A percentile compares a stretch with the other conserved stretches of the same genome.
phyloP scores from a whole-genome alignment of 1,284 basidiomycete species.

The Polyporus tsugae region DNA sequence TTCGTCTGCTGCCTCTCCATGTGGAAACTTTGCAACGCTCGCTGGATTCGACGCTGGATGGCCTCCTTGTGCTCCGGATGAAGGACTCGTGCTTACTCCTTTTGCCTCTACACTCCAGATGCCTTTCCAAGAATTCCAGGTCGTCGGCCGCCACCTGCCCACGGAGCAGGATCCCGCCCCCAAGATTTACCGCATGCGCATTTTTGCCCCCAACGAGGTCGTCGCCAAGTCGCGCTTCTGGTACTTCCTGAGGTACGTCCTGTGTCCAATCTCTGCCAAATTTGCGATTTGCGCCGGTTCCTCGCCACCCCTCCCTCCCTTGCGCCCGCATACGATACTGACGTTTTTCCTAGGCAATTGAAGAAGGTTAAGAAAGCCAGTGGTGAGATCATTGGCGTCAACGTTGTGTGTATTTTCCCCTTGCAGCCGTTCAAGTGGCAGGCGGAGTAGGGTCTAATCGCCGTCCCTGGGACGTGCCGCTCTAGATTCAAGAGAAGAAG shows the following conservation, averaged over 20 bases:
- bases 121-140: constrained; percentile 86
- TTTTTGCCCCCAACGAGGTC: constrained; percentile 98
- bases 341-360: constrained; percentile 70
- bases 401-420: constrained; percentile 87
- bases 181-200: constrained; percentile 99
- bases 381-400: constrained; percentile 99
- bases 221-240: constrained; percentile 99
- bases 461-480: constrained; percentile 36
- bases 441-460: constrained; percentile 77
- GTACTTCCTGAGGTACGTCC: constrained; percentile 91
- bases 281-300: background rate
- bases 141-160: constrained; percentile 97
- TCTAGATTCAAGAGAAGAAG: constrained; percentile 95
- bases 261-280: too few species aligned
- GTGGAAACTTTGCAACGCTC: constrained; percentile 22
- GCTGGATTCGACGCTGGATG: constrained; percentile 31
- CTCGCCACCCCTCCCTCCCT: background rate
- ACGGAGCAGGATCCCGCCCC: constrained; percentile 93
- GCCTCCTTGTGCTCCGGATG: constrained; percentile 22
- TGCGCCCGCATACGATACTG: constrained; percentile 12
- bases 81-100: constrained; percentile 26
- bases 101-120: constrained; percentile 43
- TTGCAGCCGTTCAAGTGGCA: constrained; percentile 89
- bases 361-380: constrained; percentile 99
- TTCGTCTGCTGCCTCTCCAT: constrained; percentile 16